Evolutionary conservation across 805 yeast genomes (phyloP), one percentile per base, ranked within the genome.

Genomic region (Metschnikowia continentalis): DNA sequence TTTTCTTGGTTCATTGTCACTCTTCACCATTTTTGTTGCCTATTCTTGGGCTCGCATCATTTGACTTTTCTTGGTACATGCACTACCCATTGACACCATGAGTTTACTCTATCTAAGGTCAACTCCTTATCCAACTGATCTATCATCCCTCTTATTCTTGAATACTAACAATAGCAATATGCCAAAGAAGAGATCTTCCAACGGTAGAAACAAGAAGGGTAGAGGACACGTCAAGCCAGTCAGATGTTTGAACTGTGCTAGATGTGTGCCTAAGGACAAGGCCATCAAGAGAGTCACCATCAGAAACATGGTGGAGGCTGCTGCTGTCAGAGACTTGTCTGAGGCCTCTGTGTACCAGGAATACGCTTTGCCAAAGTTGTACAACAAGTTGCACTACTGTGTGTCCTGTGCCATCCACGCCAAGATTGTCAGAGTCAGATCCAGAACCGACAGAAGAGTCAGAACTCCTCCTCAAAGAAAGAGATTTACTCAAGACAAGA

Each of bases 171-270:
- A 7, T 46, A 51, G 54, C 78, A 84, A 78, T 64, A 94, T 94
- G 99, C 98, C 99, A 81, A 94, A 94, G 90, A 94, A 94, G 98
- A 92, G 99, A 91, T 90, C 98, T 80, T 90, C 97, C 94, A 90
- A 91, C 97, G 99, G 99, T 86, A 92, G 99, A 86, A 94, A 94
- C 95, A 94, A 94, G 95, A 91, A 90, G 84, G 98, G 98, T 78
- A 94, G 99, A 90, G 99, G 99, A 77, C 98, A 94, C 96, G 97
- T 89, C 80, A 89, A 88, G 81, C 96, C 96, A 77, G 97, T 92
- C 74, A 91, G 99, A 88, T 94, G 99, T 85, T 88, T 90, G 75
- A 94, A 94, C 97, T 94, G 99, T 82, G 88, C 97, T 71, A 90
- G 96, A 80, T 89, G 96, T 83, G 96, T 94, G 71, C 97, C 99